These are phyloP conservation scores for Aspergillus costaricaensis DNA, from an alignment of 2,329 filamentous ascomycete species.

Conservation along the genomic window DNA sequence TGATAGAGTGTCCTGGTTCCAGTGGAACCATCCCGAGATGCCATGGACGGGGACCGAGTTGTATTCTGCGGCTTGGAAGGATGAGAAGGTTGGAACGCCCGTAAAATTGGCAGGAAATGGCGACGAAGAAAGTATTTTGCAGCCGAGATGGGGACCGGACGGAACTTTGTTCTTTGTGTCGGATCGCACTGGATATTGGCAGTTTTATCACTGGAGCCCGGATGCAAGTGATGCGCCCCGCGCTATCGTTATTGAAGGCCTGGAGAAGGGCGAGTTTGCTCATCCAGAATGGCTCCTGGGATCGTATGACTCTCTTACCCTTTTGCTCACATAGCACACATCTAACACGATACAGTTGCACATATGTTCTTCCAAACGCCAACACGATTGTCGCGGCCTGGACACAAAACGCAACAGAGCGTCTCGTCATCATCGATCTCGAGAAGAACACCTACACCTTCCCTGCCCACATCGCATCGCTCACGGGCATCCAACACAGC, in stretches of 20 bases:
- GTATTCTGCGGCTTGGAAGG: constrained; percentile 47
- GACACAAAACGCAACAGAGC: constrained; percentile 24
- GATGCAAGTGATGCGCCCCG: constrained; percentile 22
- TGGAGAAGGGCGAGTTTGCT: constrained; percentile 44
- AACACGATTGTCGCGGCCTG: constrained; percentile 23
- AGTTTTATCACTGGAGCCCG: constrained; percentile 43
- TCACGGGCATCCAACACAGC: constrained; percentile 14
- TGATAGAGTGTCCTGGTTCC: constrained; percentile 52
- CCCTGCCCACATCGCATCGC: background rate
- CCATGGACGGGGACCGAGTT: constrained; percentile 54
- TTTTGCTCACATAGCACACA: too few relatives aligned
- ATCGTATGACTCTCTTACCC: background rate
- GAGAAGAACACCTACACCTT: constrained; percentile 17
- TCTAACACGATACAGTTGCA: constrained; percentile 16
- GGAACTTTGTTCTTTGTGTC: constrained; percentile 53
- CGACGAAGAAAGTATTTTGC: constrained; percentile 47
- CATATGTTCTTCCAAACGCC: constrained; percentile 23
- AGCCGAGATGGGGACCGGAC: constrained; percentile 56
- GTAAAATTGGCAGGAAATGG: constrained; percentile 46
- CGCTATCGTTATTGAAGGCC: constrained; percentile 39
- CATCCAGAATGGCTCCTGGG: constrained; percentile 34
- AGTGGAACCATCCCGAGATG: constrained; percentile 59
- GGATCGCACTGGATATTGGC: constrained; percentile 51
- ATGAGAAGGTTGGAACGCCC: constrained; percentile 35
- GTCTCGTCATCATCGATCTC: constrained; percentile 22